Percentiles rank a stretch among this genome's conserved stretches.
Evolutionary conservation across 2,329 filamentous ascomycete genomes (phyloP).

Genomic region (Colletotrichum salicis): DNA sequence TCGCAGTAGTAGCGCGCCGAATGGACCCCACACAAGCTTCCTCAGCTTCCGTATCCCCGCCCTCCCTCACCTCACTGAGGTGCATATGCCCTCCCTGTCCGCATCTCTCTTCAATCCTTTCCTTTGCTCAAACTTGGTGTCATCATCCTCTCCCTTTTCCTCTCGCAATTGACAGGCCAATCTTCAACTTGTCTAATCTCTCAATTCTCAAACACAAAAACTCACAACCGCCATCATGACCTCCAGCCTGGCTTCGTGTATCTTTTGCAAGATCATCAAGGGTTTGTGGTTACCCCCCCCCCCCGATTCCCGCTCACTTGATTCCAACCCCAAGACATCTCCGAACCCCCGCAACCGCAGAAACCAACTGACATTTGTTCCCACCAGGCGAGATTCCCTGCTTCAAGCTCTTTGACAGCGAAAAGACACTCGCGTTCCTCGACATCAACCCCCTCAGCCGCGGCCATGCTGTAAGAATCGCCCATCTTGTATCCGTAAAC

Average conservation of each 20-base stretch:
- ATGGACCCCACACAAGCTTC: not conserved
- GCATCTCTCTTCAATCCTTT: not conserved
- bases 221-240: slow-evolving; percentile 38
- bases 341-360: slow-evolving; percentile 4
- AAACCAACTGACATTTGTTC: slow-evolving; percentile 23
- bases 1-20: no score
- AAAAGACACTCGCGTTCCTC: slow-evolving; percentile 94
- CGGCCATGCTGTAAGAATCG: slow-evolving; percentile 81
- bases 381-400: slow-evolving; percentile 88
- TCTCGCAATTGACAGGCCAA: not conserved
- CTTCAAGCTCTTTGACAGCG: slow-evolving; percentile 95
- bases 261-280: slow-evolving; percentile 99
- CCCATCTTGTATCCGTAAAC: not conserved
- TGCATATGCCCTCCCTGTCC: not conserved
- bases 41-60: slow-evolving; percentile 17
- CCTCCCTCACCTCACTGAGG: not conserved
- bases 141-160: not conserved
- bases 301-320: not conserved
- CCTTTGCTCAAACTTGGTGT: not conserved
- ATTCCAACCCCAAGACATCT: slow-evolving; percentile 22
- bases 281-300: slow-evolving; percentile 58
- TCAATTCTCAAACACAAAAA: not conserved
- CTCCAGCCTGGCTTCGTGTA: slow-evolving; percentile 74
- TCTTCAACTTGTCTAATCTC: not conserved
- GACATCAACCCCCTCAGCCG: slow-evolving; percentile 91